Evolutionary conservation across 2,329 filamentous ascomycete genomes (phyloP).

Genomic region (Trichoderma sp.): DNA sequence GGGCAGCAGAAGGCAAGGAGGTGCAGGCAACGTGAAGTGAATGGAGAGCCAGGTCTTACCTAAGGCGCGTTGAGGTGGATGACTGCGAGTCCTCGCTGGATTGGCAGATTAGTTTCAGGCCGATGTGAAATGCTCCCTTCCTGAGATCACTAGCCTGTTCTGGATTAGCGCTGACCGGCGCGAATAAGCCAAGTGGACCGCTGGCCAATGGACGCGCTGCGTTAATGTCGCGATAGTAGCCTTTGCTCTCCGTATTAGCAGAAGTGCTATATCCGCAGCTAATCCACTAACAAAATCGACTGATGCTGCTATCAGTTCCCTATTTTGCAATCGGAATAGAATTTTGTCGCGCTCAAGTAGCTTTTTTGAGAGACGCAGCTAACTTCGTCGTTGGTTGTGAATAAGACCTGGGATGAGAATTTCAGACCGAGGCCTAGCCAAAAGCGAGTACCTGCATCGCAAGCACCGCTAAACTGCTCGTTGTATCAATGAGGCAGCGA

Average conservation of each 20-base stretch:
- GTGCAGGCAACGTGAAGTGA: slow-evolving; percentile 24
- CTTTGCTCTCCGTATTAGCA: neutral
- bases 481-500: neutral
- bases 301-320: neutral
- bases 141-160: slow-evolving; percentile 26
- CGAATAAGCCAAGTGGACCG: slow-evolving; percentile 22
- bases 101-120: slow-evolving; percentile 33
- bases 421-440: neutral
- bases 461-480: neutral
- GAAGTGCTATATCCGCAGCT: neutral
- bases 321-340: neutral
- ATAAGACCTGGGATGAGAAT: neutral
- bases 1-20: slow-evolving; percentile 24
- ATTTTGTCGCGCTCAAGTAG: neutral
- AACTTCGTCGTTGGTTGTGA: neutral
- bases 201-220: slow-evolving; percentile 27
- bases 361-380: neutral
- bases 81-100: slow-evolving; percentile 31
- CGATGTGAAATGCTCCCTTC: slow-evolving; percentile 28
- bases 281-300: neutral
- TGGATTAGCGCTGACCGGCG: slow-evolving; percentile 27
- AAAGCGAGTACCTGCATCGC: neutral
- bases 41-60: slow-evolving; percentile 33
- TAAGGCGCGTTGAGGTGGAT: slow-evolving; percentile 32
- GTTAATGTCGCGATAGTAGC: slow-evolving; percentile 17